Base-by-base conservation (phyloP, 1,284 basidiomycete genomes). In the Psilocybe mexicana region DNA sequence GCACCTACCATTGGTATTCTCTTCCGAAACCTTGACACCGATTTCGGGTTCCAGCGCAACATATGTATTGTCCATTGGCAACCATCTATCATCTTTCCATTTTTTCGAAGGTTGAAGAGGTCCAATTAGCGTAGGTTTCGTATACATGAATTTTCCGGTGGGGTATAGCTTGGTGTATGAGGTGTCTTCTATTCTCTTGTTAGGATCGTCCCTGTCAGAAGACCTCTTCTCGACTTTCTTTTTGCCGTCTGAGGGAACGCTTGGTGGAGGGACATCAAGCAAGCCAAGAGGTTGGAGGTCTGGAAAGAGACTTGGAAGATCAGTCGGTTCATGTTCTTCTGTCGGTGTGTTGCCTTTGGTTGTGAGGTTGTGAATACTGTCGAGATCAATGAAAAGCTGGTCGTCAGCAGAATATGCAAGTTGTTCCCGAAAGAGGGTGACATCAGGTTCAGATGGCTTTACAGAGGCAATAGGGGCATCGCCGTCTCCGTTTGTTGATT, bases 41-140 rank as follows among this genome's bases (percentile, higher is more conserved):
- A 68, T 65, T 8, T 84, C 83, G 18, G 71, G 67, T 49, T 87
- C 85, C 1, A 78, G 73, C 23, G 72, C 70, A 12, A 87, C 71
- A 33, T 81, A 73, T 1, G 74, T 44, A 23, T 63, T 59, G 35
- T 67, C 66, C 40, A 63, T 56, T 54, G 77, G 72, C n/a, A 77
- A 59, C 89, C 88, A 91, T 46, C 72, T 71, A 2, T 78, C 83
- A 44, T 84, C 75, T 61, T 79, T 81, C 84, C 86, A 90, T 62
- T 83, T 80, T 63, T 78, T 85, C 6, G 84, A 79, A 11, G 90
- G 90, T 62, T 87, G 80, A 54, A 92, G 74, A 49, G 89, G 79
- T 6, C 88, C 80, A 23, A 92, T 74, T 30, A 92, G 74, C 1
- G 86, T 88, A 3, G 87, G 87, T 67, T 87, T 89, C 30, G 74